Base-by-base conservation (phyloP, 192 early-diverging fungal genomes). In the Coemansia erecta region DNA sequence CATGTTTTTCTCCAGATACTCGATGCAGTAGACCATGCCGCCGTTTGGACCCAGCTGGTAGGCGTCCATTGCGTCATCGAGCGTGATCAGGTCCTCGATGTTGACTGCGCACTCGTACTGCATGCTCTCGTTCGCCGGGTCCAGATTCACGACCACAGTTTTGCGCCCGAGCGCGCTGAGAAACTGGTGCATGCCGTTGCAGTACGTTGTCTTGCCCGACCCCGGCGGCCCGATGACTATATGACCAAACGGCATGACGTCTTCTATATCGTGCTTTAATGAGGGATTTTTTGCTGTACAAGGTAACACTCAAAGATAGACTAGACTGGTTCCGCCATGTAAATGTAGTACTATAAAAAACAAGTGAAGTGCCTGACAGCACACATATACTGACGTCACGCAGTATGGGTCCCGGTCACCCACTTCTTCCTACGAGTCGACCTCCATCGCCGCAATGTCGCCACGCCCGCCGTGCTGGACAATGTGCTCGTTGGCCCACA, bases 191-290 rank as follows among this genome's bases (percentile, higher is more conserved):
- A 96, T 86, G 8, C 94, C 94, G 58, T 83, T 73, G 72, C 95
- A 99, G 71, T 94, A 98, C 1, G 97, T 96, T 13, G 93, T 93
- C 73, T 95, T 95, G n/a, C 94, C 94, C 37, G 89, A 91, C 15
- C 94, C 93, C 21, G 93, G 91, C 37, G 94, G 94, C 3, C 95
- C 95, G 73, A 98, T 90, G 15, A 97, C 94, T 17, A 98, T 74
- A 85, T 96, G 84, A 21, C 74, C 74, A 67, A 77, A 77, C 45
- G 74, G 74, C 74, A 77, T 77, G 18, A 31, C 0, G 35, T 11
- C 8, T 11, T 37, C n/a, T n/a, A n/a, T n/a, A n/a, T n/a, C n/a
- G n/a, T n/a, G n/a, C n/a, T n/a, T n/a, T n/a, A n/a, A n/a, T n/a
- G n/a, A n/a, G n/a, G n/a, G n/a, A n/a, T n/a, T n/a, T n/a, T n/a